Percentiles rank a stretch among this genome's conserved stretches.
Evolutionary conservation across 1,284 basidiomycete species (phyloP).

Genomic region (Ustilago esculenta): DNA sequence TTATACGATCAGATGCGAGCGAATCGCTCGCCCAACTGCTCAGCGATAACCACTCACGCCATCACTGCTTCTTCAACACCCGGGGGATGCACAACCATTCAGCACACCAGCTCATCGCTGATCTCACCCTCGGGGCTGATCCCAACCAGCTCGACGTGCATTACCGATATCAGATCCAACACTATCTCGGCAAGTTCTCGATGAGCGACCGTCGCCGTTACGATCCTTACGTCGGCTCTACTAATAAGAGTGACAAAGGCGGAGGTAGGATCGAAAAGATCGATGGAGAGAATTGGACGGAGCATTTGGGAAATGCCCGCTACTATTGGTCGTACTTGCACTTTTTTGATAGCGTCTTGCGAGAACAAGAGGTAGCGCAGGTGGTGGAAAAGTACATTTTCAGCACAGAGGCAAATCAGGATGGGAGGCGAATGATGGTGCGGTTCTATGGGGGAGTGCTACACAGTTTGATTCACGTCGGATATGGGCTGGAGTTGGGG

Average conservation of each 20-base stretch:
- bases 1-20: neutral
- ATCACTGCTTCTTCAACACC: constrained; percentile 54
- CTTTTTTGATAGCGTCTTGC: constrained; percentile 35
- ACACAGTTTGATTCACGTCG: constrained; percentile 66
- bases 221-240: constrained; percentile 10
- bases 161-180: constrained; percentile 14
- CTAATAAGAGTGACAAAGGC: neutral
- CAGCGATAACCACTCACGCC: constrained; percentile 19
- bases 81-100: constrained; percentile 50
- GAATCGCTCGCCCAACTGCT: constrained; percentile 9
- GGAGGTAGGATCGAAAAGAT: constrained; percentile 3
- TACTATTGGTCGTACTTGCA: constrained; percentile 51
- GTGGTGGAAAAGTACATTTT: constrained; percentile 38
- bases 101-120: constrained; percentile 45
- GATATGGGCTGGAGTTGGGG: constrained; percentile 63
- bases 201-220: constrained; percentile 21
- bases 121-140: constrained; percentile 21
- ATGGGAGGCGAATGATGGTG: constrained; percentile 11
- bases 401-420: constrained; percentile 26
- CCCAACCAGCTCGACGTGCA: constrained; percentile 10
- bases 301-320: constrained; percentile 26
- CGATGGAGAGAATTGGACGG: constrained; percentile 30
- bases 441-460: constrained; percentile 63
- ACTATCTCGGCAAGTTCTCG: constrained; percentile 26
- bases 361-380: neutral